phyloP scores from a whole-genome alignment of 768 basidiomycete genomes.

The Paxillus involutus region DNA sequence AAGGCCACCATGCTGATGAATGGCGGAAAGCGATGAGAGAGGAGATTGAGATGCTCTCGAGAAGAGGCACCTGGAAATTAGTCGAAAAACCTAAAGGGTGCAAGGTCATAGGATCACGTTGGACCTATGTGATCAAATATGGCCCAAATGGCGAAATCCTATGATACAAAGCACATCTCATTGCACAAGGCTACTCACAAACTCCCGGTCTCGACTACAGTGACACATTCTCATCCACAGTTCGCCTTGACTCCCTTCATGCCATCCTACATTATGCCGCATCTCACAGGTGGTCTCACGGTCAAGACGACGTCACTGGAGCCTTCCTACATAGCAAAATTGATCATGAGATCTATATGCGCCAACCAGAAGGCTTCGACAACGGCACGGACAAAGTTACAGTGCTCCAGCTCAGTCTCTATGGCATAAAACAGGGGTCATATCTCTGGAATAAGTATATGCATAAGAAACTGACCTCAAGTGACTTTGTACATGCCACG shows the following conservation, averaged over 20 bases:
- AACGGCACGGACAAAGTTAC: constrained; percentile 26
- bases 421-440: constrained; percentile 40
- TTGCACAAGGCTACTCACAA: constrained; percentile 40
- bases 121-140: constrained; percentile 3
- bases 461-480: not conserved
- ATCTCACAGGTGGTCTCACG: not conserved
- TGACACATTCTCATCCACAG: constrained; percentile 29
- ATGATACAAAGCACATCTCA: too few species aligned
- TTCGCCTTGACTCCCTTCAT: constrained; percentile 22
- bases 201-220: constrained; percentile 36
- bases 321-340: constrained; percentile 9
- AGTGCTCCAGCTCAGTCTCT: constrained; percentile 30
- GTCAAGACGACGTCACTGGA: constrained; percentile 10
- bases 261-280: constrained; percentile 18
- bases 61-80: constrained; percentile 4
- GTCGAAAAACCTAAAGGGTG: not conserved
- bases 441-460: constrained; percentile 33
- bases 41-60: too few species aligned
- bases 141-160: not conserved
- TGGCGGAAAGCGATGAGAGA: too few species aligned
- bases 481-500: too few species aligned
- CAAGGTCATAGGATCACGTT: not conserved
- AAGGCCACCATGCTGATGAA: too few species aligned
- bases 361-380: constrained; percentile 34
- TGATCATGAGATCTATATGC: constrained; percentile 39